phyloP scores from a whole-genome alignment of 2,329 filamentous ascomycete genomes.

The Paecilomyces sp. region DNA sequence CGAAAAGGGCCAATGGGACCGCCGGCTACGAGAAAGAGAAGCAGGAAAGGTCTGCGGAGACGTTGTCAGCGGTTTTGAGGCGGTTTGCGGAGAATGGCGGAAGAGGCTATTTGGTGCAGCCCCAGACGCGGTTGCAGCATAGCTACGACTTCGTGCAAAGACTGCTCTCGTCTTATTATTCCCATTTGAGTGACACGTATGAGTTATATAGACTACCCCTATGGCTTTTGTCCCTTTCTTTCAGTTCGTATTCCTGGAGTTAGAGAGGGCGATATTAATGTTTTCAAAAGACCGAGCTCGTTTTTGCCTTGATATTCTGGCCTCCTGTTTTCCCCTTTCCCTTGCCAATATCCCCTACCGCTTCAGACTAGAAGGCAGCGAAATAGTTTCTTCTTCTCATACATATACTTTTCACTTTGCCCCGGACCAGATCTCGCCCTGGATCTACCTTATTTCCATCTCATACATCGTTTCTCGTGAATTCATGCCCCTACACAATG shows the following conservation, averaged over 20 bases:
- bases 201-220: not conserved
- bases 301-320: not conserved
- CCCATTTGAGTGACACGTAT: not conserved
- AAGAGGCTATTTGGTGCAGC: slow-evolving; percentile 57
- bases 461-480: not conserved
- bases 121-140: slow-evolving; percentile 19
- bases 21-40: slow-evolving; percentile 66
- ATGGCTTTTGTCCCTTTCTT: not conserved
- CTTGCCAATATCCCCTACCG: not conserved
- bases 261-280: not conserved
- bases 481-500: not conserved
- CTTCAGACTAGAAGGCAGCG: not conserved
- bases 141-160: slow-evolving; percentile 14
- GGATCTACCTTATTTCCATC: not conserved
- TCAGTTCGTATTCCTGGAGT: not conserved
- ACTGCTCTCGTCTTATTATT: not conserved
- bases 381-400: not conserved
- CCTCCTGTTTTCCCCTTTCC: not conserved
- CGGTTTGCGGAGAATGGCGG: slow-evolving; percentile 79
- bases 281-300: not conserved
- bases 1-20: slow-evolving; percentile 73
- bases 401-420: not conserved
- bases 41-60: slow-evolving; percentile 78
- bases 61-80: slow-evolving; percentile 87
- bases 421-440: not conserved